Percentiles rank a stretch among this genome's conserved stretches.
Conservation (phyloP, 345 rosid species). For the Eucalyptus marginata region DNA sequence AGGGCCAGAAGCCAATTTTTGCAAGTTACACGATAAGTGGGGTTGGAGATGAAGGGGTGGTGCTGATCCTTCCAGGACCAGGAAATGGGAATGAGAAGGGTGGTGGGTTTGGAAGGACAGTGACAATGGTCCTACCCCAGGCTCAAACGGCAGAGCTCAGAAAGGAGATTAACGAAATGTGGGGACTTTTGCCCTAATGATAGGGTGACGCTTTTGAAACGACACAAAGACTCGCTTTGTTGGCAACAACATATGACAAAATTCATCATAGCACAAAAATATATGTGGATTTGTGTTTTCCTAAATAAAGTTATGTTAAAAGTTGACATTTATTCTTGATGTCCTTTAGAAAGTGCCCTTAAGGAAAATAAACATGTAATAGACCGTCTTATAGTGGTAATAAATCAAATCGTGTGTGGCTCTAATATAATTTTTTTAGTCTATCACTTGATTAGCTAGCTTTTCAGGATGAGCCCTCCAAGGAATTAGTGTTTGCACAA, state of each 20-base stretch:
- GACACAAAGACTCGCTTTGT: not conserved
- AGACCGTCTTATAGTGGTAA: not conserved
- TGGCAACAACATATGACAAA: not conserved
- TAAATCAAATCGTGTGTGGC: not conserved
- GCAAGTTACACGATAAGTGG: conserved; percentile 40
- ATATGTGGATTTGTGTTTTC: not conserved
- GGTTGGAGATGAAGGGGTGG: conserved; percentile 52
- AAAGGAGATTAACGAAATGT: conserved; percentile 7
- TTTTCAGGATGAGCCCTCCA: not conserved
- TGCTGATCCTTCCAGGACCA: conserved; percentile 26
- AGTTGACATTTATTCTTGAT: not conserved
- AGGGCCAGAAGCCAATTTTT: conserved; percentile 27
- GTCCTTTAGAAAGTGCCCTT: not conserved
- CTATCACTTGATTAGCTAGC: not conserved
- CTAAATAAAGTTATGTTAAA: not conserved
- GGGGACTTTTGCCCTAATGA: not conserved
- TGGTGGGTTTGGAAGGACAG: conserved; percentile 3
- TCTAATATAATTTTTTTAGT: not conserved
- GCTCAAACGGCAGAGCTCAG: conserved; percentile 17
- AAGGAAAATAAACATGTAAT: not conserved
- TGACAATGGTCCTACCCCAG: conserved; percentile 29
- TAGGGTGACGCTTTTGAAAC: not conserved
- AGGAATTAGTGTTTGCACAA: not conserved
- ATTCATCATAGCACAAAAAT: not conserved
- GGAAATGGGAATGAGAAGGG: not conserved